Percentiles rank a stretch among this genome's conserved stretches.
phyloP scores from a whole-genome alignment of 2,329 filamentous ascomycete species.

The Aspergillus sp. region DNA sequence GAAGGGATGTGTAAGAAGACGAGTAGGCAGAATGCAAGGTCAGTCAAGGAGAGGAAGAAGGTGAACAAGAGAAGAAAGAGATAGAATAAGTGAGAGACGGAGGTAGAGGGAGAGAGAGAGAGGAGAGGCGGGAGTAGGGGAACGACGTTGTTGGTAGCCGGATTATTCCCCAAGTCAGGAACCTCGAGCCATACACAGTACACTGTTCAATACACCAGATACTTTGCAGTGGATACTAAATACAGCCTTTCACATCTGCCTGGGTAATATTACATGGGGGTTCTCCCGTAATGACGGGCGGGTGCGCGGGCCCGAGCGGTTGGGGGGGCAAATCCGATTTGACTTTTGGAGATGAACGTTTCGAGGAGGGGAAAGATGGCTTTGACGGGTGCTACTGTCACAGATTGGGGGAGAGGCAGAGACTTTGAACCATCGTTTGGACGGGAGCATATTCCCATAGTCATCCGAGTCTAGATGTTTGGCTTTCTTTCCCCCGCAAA shows the following conservation, averaged over 20 bases:
- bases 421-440: no score
- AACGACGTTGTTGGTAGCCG: background rate
- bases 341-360: background rate
- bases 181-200: background rate
- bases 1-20: background rate
- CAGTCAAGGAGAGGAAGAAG: conserved; percentile 20
- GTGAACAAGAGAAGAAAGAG: conserved; percentile 19
- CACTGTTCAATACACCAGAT: no score
- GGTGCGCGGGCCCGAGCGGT: conserved; percentile 20
- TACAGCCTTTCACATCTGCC: conserved; percentile 1
- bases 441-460: no score
- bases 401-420: no score
- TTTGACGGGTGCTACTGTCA: no score
- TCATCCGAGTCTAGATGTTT: no score
- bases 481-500: no score
- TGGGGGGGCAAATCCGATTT: conserved; percentile 1
- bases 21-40: conserved; percentile 20
- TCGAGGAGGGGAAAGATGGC: background rate
- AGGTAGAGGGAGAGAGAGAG: background rate
- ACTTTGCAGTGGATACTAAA: background rate
- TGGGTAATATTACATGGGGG: conserved; percentile 3
- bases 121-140: conserved; percentile 10
- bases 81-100: conserved; percentile 16
- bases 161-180: background rate
- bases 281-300: conserved; percentile 15